Evolutionary conservation across 305 asterid genomes (phyloP), one percentile per base, ranked within the genome.

Genomic region (Caryopteris hybrid): DNA sequence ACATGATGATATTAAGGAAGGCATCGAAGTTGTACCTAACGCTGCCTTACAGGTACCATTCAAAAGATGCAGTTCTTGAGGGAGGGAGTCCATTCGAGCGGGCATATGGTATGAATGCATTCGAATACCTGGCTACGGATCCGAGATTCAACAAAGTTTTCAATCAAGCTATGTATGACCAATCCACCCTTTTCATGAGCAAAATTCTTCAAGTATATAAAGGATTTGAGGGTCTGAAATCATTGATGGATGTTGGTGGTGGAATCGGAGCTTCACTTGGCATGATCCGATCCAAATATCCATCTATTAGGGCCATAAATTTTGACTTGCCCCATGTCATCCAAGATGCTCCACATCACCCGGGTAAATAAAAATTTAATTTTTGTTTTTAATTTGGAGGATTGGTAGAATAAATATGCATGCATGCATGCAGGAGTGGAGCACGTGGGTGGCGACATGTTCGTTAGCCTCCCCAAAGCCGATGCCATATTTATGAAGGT

Each of bases 241-340:
- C 79, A 3, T 43, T 72, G 27, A 70, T 82, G 4, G 85, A 82
- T 68, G 87, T 82, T 34, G 85, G 85, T 21, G 88, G 88, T 46
- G 85, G 88, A 36, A 68, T 50, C 0, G 88, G 88, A 21, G 62
- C 77, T 33, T 74, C 73, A 8, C 76, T 80, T 45, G 64, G 39
- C 16, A 33, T 69, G 75, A 83, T 83, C 8, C 46, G 51, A 16
- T 47, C 83, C 21, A 80, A 73, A 12, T 73, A 79, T 22, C 81
- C 85, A 0, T 34, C 65, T 0, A 70, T 83, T 36, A 68, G 73
- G 68, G 83, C 76, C 59, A 43, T 65, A 14, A 78, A 81, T 70
- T 81, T 78, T 56, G 86, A 81, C 48, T 58, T 81, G 61, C 77
- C 83, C 2, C 85, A 80, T 68, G 82, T 80, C 39, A 63, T 74